Percentiles rank a stretch among this genome's conserved stretches.
These are phyloP conservation scores for Fusarium tupiense DNA, from an alignment of 2,329 filamentous ascomycete species.

Conservation along the genomic window DNA sequence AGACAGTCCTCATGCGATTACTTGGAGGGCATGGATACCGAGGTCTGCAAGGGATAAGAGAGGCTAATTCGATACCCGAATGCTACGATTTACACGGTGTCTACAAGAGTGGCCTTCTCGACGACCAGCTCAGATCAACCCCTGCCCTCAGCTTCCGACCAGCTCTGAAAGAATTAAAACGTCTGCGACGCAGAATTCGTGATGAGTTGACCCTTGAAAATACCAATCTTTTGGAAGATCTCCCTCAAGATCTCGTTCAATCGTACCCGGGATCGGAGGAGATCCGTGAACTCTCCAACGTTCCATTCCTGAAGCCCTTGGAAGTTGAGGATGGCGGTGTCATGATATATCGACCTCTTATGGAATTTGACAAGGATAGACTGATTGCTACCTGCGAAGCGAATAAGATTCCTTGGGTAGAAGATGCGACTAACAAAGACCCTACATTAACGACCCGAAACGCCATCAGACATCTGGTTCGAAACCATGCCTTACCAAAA, in stretches of 20 bases:
- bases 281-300: conserved; percentile 26
- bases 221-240: conserved; percentile 7
- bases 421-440: conserved; percentile 86
- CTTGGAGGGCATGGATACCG: conserved; percentile 71
- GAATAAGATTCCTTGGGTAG: conserved; percentile 78
- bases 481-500: conserved; percentile 68
- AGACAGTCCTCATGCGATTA: conserved; percentile 86
- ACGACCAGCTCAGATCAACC: conserved; percentile 52
- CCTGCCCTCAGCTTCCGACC: conserved; percentile 54
- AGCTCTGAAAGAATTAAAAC: conserved; percentile 43
- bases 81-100: conserved; percentile 79
- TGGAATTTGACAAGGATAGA: conserved; percentile 75
- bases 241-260: conserved; percentile 35
- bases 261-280: conserved; percentile 43
- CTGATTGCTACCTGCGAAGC: conserved; percentile 79
- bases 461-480: conserved; percentile 75
- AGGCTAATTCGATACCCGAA: conserved; percentile 79
- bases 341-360: conserved; percentile 73
- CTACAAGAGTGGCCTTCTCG: conserved; percentile 69
- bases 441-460: conserved; percentile 82
- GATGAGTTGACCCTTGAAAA: conserved; percentile 42
- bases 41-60: conserved; percentile 77
- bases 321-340: conserved; percentile 73
- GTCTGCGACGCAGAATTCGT: conserved; percentile 44
- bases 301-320: conserved; percentile 49